A percentile compares a stretch with the other conserved stretches of the same genome.
Evolutionary conservation across 2,329 filamentous ascomycete genomes (phyloP).

Genomic region (Trichoderma sp.): DNA sequence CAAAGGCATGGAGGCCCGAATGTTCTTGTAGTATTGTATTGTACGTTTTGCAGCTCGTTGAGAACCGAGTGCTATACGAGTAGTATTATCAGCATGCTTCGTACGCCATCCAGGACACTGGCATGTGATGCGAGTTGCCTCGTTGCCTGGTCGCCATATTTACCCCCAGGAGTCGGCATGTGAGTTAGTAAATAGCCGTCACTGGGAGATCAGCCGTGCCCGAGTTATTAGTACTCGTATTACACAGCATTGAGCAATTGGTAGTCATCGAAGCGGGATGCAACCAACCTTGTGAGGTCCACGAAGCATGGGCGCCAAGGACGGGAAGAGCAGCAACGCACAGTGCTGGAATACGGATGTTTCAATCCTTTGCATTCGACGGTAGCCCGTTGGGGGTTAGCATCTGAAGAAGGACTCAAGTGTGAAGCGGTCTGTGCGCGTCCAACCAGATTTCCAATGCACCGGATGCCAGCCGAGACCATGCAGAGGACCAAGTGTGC

Average conservation of each 20-base stretch:
- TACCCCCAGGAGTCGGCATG: too few relatives aligned
- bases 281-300: not conserved
- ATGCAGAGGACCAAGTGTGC: too few relatives aligned
- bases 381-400: not conserved
- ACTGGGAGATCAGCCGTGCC: too few relatives aligned
- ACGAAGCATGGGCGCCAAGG: not conserved
- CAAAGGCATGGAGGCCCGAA: not conserved
- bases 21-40: not conserved
- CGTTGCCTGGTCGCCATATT: too few relatives aligned
- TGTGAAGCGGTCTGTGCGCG: conserved; percentile 13
- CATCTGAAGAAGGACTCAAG: not conserved
- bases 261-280: too few relatives aligned
- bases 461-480: too few relatives aligned
- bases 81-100: not conserved
- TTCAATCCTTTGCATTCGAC: not conserved
- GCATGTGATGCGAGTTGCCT: too few relatives aligned
- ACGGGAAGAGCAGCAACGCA: not conserved
- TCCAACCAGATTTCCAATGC: not conserved
- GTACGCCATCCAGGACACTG: not conserved
- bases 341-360: not conserved
- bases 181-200: too few relatives aligned
- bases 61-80: too few relatives aligned
- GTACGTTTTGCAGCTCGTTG: not conserved
- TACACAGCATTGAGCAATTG: too few relatives aligned
- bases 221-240: too few relatives aligned